Evolutionary conservation across 2,329 filamentous ascomycete genomes (phyloP), one percentile per base, ranked within the genome.

Genomic region (Trichoderma pleuroti): DNA sequence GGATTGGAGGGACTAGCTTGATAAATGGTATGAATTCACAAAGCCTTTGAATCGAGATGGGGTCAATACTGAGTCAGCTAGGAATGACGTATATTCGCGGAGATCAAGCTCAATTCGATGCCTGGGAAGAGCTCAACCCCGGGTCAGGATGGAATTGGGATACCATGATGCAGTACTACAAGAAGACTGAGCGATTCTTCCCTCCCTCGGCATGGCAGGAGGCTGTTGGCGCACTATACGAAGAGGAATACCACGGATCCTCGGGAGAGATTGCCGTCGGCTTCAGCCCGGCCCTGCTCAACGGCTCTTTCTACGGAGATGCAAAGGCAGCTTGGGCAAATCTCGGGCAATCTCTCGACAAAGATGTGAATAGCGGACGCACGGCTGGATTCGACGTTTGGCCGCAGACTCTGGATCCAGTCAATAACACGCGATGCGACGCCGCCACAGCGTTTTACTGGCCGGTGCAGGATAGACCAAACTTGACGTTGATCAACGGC

Each of bases 21-120:
- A 82, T 83, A 52, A 83, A 84, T 62, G 81, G 81, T 81, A 74
- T 34, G 18, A 3, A 32, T 16, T 9, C 26, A 49, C 39, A 4
- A 26, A 14, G n/a, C 5, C 10, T 10, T 5, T 54, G 9, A 52
- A 24, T 21, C 4, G n/a, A 30, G 2, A 36, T 21, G 9, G n/a
- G 5, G 30, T 28, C 39, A 21, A 42, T 42, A 42, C 60, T 42
- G 16, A 63, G 14, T 4, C 30, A 62, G 5, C 6, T 72, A 80
- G 82, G 82, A 21, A 83, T 85, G 84, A 80, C 81, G 14, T 85
- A 84, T 69, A 80, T 84, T 24, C 79, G 83, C n/a, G 82, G 81
- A 2, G 78, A 83, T 67, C 77, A 76, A 9, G 76, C 80, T 1
- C 78, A 85, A 63, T 80, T 76, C 24, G 74, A 78, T 32, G 72